Evolutionary conservation across 106 monocot species (phyloP).

Genomic region (Dendrobium catenatum): DNA sequence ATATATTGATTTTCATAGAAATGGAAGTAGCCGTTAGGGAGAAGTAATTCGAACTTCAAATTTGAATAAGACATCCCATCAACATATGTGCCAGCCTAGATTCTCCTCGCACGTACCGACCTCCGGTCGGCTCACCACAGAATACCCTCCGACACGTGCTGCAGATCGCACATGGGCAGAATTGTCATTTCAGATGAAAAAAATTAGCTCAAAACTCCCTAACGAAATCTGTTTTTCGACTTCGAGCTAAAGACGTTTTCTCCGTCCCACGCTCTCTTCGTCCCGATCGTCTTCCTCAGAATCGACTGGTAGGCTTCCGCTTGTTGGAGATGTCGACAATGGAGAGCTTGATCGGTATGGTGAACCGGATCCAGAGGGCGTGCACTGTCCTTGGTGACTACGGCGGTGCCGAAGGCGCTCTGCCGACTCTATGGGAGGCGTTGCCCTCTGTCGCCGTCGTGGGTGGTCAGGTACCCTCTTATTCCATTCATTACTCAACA

Average conservation of each 20-base stretch:
- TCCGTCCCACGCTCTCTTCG: neutral
- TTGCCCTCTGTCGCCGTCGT: slow-evolving; percentile 82
- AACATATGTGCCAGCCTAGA: too few species aligned
- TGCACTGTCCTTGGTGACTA: slow-evolving; percentile 77
- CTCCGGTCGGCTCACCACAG: too few species aligned
- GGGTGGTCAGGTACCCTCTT: slow-evolving; percentile 50
- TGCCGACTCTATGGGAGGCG: slow-evolving; percentile 49
- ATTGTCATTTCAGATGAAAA: too few species aligned
- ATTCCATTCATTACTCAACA: neutral
- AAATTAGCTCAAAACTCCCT: too few species aligned
- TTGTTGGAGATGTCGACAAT: slow-evolving; percentile 49
- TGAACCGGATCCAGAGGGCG: slow-evolving; percentile 69
- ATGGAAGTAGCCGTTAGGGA: too few species aligned
- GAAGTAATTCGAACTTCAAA: too few species aligned
- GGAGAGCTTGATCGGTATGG: slow-evolving; percentile 82
- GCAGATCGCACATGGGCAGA: too few species aligned
- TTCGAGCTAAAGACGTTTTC: neutral
- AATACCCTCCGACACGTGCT: too few species aligned
- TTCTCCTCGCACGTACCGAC: too few species aligned
- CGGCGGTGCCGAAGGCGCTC: slow-evolving; percentile 47
- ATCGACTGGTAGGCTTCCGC: neutral
- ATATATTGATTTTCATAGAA: too few species aligned
- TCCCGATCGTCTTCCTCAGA: neutral
- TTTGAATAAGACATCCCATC: too few species aligned
- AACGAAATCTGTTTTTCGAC: neutral